These are phyloP conservation scores for Calocybe gambosa DNA, from an alignment of 1,284 basidiomycete species.

Conservation along the genomic window DNA sequence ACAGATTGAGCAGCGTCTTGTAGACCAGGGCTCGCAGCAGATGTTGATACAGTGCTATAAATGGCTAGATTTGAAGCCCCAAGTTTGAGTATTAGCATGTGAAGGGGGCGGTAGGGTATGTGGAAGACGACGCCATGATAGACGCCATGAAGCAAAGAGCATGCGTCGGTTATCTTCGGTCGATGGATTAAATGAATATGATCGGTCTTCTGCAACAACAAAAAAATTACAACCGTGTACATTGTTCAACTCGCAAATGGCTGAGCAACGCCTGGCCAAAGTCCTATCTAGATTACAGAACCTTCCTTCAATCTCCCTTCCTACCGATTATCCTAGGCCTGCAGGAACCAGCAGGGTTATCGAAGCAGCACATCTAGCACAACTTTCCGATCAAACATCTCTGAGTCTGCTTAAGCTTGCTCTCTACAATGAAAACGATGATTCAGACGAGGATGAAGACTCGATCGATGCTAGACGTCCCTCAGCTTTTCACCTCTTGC, in stretches of 20 bases:
- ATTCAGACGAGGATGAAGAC: constrained; percentile 50
- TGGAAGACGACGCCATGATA: too few species aligned
- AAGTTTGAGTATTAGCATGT: too few species aligned
- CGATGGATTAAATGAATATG: neutral
- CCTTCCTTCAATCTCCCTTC: constrained; percentile 87
- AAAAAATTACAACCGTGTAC: constrained; percentile 5
- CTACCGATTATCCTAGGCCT: constrained; percentile 94
- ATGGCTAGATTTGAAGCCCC: too few species aligned
- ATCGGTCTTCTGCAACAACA: neutral
- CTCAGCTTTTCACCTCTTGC: constrained; percentile 87
- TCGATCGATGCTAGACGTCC: constrained; percentile 44
- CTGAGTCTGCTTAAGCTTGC: constrained; percentile 72
- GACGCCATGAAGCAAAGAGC: too few species aligned
- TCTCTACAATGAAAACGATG: constrained; percentile 57
- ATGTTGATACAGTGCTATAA: too few species aligned
- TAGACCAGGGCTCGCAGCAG: too few species aligned
- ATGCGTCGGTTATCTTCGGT: constrained; percentile 10
- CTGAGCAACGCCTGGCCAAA: constrained; percentile 40
- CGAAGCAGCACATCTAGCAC: constrained; percentile 68
- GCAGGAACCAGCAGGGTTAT: constrained; percentile 67
- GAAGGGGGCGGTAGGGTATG: too few species aligned
- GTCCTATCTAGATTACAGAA: constrained; percentile 63
- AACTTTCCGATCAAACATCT: constrained; percentile 66
- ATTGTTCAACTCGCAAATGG: constrained; percentile 21
- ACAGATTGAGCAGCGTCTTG: too few species aligned